These are phyloP conservation scores for Ophiosphaerella korrae DNA, from an alignment of 2,329 filamentous ascomycete genomes.

Conservation along the genomic window DNA sequence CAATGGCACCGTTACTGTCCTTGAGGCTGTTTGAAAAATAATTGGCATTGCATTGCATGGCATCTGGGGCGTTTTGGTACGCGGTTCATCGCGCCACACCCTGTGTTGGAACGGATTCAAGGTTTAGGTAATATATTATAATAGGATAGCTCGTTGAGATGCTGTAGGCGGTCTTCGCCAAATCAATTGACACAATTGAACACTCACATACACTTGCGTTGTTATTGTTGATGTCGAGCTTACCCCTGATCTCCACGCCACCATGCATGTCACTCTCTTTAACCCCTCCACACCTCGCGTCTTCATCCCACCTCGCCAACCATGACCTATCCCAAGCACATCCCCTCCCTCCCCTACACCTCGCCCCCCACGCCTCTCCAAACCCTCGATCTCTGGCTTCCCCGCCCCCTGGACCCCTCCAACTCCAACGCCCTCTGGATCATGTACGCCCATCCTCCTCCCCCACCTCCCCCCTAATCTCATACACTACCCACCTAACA, in stretches of 20 bases:
- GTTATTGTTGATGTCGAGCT: not conserved
- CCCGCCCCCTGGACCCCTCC: constrained; percentile 33
- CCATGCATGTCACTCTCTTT: constrained; percentile 5
- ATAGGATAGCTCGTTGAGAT: too few species aligned
- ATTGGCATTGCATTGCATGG: constrained; percentile 28
- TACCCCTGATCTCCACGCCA: not conserved
- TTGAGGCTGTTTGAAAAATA: constrained; percentile 37
- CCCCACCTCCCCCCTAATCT: not conserved
- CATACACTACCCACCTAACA: not conserved
- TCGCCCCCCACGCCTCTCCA: constrained; percentile 40
- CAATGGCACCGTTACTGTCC: constrained; percentile 23
- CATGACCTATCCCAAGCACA: constrained; percentile 26
- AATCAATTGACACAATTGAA: not conserved
- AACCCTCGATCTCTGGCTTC: constrained; percentile 51
- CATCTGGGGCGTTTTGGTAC: constrained; percentile 9
- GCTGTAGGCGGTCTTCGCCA: too few species aligned
- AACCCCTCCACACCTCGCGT: constrained; percentile 20
- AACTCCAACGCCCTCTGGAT: constrained; percentile 38
- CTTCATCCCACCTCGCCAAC: constrained; percentile 9
- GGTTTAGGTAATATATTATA: not conserved
- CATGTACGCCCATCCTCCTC: constrained; percentile 27
- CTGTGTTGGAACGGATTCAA: not conserved
- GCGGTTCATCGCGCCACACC: constrained; percentile 7
- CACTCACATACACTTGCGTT: constrained; percentile 2
- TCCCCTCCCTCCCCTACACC: constrained; percentile 35